Conservation (phyloP, 2,329 filamentous ascomycete species). For the Sporothrix variecibatus region DNA sequence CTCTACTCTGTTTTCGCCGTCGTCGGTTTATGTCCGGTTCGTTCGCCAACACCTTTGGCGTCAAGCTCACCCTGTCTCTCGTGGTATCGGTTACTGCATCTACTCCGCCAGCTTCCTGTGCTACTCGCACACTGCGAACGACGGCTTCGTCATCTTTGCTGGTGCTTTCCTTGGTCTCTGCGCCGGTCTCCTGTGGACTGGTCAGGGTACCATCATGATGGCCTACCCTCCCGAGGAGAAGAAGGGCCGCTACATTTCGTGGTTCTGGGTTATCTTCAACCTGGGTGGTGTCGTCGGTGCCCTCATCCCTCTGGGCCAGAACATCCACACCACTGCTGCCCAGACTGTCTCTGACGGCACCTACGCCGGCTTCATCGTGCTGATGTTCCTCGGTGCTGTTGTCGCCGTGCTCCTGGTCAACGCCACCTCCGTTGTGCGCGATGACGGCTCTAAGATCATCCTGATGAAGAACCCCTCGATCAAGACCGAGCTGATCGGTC, state of each 20-base stretch:
- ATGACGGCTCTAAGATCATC: slow-evolving; percentile 77
- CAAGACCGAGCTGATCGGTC: slow-evolving; percentile 74
- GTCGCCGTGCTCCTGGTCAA: slow-evolving; percentile 71
- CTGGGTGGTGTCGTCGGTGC: slow-evolving; percentile 84
- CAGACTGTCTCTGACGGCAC: slow-evolving; percentile 33
- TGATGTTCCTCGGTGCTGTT: slow-evolving; percentile 48
- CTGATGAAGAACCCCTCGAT: slow-evolving; percentile 90
- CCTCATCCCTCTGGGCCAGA: slow-evolving; percentile 72
- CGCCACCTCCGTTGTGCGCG: slow-evolving; percentile 70
- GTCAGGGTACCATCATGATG: slow-evolving; percentile 86
- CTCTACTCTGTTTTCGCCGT: slow-evolving; percentile 56
- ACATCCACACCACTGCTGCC: slow-evolving; percentile 50
- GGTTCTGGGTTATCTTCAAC: slow-evolving; percentile 97
- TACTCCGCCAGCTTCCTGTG: slow-evolving; percentile 71
- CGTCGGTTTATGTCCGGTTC: slow-evolving; percentile 71
- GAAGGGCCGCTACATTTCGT: slow-evolving; percentile 86
- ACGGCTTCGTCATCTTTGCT: slow-evolving; percentile 73
- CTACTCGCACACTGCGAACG: slow-evolving; percentile 68
- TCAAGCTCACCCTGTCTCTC: slow-evolving; percentile 67
- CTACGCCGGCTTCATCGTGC: slow-evolving; percentile 34
- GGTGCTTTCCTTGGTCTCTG: slow-evolving; percentile 76
- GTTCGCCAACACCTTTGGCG: slow-evolving; percentile 74
- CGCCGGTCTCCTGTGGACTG: slow-evolving; percentile 79
- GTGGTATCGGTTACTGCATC: slow-evolving; percentile 75
- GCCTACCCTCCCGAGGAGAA: slow-evolving; percentile 77